phyloP scores from a whole-genome alignment of 768 basidiomycete species.

The Crepidotus variabilis region DNA sequence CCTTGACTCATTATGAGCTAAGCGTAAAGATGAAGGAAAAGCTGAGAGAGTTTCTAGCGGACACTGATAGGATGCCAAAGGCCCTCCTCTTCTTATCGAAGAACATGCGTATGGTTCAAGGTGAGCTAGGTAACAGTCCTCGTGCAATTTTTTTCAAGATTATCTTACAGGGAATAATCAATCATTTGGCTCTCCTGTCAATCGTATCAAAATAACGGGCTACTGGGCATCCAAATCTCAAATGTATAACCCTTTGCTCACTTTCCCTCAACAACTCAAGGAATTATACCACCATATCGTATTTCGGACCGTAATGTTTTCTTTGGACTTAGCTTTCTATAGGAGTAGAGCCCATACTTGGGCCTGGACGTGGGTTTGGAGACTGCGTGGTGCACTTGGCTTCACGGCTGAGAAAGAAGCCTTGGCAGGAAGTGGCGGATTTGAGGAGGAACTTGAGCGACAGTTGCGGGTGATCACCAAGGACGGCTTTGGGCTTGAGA shows the following conservation, averaged over 20 bases:
- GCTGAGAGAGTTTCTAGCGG: slow-evolving; percentile 60
- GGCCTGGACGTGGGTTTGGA: slow-evolving; percentile 19
- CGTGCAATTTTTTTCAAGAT: slow-evolving; percentile 21
- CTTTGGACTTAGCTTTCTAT: slow-evolving; percentile 74
- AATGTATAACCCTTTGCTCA: slow-evolving; percentile 37
- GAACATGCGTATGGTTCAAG: slow-evolving; percentile 70
- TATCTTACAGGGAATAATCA: slow-evolving; percentile 65
- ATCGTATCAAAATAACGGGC: slow-evolving; percentile 87
- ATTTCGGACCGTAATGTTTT: slow-evolving; percentile 63
- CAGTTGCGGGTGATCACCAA: slow-evolving; percentile 74
- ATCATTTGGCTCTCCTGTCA: slow-evolving; percentile 79
- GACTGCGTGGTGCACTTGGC: background rate
- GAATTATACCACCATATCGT: slow-evolving; percentile 58
- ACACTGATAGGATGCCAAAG: slow-evolving; percentile 79
- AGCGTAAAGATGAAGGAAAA: slow-evolving; percentile 66
- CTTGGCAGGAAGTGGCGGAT: slow-evolving; percentile 43
- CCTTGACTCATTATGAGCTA: slow-evolving; percentile 62
- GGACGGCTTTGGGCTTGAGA: slow-evolving; percentile 74
- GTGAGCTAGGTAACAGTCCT: slow-evolving; percentile 18
- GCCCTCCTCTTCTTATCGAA: slow-evolving; percentile 71
- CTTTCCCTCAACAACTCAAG: slow-evolving; percentile 35
- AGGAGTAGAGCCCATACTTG: slow-evolving; percentile 49
- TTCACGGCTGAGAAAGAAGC: slow-evolving; percentile 14
- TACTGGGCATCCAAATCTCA: slow-evolving; percentile 76
- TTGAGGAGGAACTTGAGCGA: slow-evolving; percentile 81